phyloP scores from a whole-genome alignment of 2,329 filamentous ascomycete species.

The Venturia nashicola region DNA sequence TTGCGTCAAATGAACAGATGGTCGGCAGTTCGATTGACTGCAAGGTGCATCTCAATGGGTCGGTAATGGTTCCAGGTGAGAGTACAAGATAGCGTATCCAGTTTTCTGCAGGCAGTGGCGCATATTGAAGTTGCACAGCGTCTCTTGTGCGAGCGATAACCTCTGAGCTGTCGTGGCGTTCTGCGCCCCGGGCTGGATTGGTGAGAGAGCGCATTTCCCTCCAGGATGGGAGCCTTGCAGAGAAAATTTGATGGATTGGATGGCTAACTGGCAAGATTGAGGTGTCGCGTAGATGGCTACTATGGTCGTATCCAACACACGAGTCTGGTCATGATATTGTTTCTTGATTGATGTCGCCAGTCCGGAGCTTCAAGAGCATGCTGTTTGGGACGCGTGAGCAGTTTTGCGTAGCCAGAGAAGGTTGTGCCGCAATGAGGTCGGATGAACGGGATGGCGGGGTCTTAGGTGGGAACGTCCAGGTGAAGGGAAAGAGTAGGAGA shows the following conservation, averaged over 20 bases:
- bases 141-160: background rate
- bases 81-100: background rate
- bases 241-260: background rate
- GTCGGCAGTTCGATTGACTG: background rate
- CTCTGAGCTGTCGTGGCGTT: constrained; percentile 2
- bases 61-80: background rate
- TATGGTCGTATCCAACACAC: background rate
- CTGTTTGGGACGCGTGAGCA: background rate
- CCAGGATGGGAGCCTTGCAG: background rate
- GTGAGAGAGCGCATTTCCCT: background rate
- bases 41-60: background rate
- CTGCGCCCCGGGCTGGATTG: background rate
- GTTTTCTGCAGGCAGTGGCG: background rate
- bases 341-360: background rate
- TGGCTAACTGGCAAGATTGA: background rate
- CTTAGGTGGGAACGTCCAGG: background rate
- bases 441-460: background rate
- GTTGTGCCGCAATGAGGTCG: background rate
- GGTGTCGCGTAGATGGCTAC: background rate
- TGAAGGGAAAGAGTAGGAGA: background rate
- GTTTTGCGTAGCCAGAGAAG: background rate
- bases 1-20: background rate
- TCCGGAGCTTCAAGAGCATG: background rate
- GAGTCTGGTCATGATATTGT: background rate
- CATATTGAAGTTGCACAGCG: background rate